A percentile compares a stretch with the other conserved stretches of the same genome.
These are phyloP conservation scores for Lathyrus oleraceus DNA, from an alignment of 306 rosid genomes.

Conservation along the genomic window DNA sequence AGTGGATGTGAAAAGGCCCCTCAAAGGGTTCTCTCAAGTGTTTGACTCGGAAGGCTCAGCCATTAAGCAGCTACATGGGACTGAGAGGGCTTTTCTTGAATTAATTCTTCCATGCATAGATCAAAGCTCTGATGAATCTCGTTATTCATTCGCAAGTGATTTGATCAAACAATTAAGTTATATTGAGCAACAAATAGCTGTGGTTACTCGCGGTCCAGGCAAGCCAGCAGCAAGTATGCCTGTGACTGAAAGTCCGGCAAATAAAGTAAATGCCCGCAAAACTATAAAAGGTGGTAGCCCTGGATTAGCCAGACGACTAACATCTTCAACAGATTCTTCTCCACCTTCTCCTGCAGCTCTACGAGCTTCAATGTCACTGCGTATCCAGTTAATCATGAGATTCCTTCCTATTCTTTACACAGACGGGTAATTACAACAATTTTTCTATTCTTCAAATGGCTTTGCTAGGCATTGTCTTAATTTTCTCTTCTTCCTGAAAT, in stretches of 20 bases:
- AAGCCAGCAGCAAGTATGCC: slow-evolving; percentile 62
- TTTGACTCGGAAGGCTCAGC: slow-evolving; percentile 50
- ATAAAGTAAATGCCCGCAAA: slow-evolving; percentile 76
- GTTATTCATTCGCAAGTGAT: slow-evolving; percentile 79
- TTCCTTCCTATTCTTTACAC: slow-evolving; percentile 79
- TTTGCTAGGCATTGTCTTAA: neutral
- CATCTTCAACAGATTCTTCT: slow-evolving; percentile 61
- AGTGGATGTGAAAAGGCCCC: slow-evolving; percentile 45
- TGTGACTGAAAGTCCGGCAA: slow-evolving; percentile 67
- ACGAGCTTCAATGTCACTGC: slow-evolving; percentile 75
- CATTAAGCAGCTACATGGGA: slow-evolving; percentile 58
- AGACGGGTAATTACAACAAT: slow-evolving; percentile 60
- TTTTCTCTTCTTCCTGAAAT: slow-evolving; percentile 13
- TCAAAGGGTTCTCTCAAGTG: slow-evolving; percentile 54
- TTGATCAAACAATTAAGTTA: slow-evolving; percentile 78
- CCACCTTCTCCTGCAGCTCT: slow-evolving; percentile 77
- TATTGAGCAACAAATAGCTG: slow-evolving; percentile 73
- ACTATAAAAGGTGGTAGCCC: slow-evolving; percentile 74
- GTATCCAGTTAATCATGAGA: slow-evolving; percentile 81
- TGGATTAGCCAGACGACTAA: slow-evolving; percentile 70
- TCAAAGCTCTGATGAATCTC: slow-evolving; percentile 87
- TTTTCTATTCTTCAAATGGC: slow-evolving; percentile 4
- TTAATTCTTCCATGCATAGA: slow-evolving; percentile 90
- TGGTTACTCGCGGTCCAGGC: slow-evolving; percentile 64
- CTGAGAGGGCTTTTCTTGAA: slow-evolving; percentile 79